Percentiles rank a stretch among this genome's conserved stretches.
phyloP scores from a whole-genome alignment of 1,284 basidiomycete genomes.

The Trichosporon sp. region DNA sequence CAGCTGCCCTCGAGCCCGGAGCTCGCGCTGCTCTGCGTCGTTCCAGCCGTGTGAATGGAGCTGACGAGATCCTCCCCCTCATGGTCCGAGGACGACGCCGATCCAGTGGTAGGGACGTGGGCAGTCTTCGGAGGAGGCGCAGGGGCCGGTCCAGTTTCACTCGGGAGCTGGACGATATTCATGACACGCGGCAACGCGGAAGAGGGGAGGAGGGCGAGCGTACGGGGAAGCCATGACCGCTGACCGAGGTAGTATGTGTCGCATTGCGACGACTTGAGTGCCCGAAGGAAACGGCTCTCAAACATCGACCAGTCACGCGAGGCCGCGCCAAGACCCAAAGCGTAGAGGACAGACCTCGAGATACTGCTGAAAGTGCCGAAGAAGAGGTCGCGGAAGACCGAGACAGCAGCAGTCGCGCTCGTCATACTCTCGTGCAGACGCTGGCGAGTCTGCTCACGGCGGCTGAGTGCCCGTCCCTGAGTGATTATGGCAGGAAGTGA shows the following conservation, averaged over 20 bases:
- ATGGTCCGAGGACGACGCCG: slow-evolving; percentile 29
- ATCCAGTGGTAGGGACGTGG: not conserved
- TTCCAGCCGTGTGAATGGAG: slow-evolving; percentile 38
- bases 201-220: slow-evolving; percentile 26
- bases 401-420: slow-evolving; percentile 25
- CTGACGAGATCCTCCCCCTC: slow-evolving; percentile 40
- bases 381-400: slow-evolving; percentile 33
- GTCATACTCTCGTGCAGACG: slow-evolving; percentile 22
- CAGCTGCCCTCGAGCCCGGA: slow-evolving; percentile 40
- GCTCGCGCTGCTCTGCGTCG: slow-evolving; percentile 23
- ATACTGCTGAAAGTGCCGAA: slow-evolving; percentile 20
- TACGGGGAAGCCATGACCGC: slow-evolving; percentile 29
- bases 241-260: slow-evolving; percentile 30
- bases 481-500: slow-evolving; percentile 36
- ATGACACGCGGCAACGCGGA: slow-evolving; percentile 26
- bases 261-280: slow-evolving; percentile 27
- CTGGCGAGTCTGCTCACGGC: slow-evolving; percentile 33
- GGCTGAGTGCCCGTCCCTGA: slow-evolving; percentile 25
- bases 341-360: slow-evolving; percentile 15
- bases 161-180: slow-evolving; percentile 28
- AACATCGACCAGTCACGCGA: slow-evolving; percentile 35
- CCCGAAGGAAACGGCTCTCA: slow-evolving; percentile 31
- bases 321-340: slow-evolving; percentile 29
- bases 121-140: slow-evolving; percentile 18
- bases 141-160: slow-evolving; percentile 30